Evolutionary conservation across 257 asterid genomes (phyloP), one percentile per base, ranked within the genome.

Genomic region (Lantana camara): DNA sequence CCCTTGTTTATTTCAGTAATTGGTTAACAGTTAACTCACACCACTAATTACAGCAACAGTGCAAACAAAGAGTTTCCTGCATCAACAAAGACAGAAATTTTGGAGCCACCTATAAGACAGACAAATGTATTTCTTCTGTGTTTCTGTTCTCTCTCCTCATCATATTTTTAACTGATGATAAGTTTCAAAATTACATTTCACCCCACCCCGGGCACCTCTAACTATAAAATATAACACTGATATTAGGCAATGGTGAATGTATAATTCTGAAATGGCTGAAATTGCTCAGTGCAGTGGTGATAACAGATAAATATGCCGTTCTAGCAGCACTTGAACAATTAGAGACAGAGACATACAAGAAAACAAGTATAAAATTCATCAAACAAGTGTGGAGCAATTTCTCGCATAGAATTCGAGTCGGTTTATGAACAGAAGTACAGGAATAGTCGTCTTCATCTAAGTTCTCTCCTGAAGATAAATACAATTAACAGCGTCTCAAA

Each of bases 1-100:
- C 22, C 67, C 71, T 71, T 47, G 76, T 37, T 64, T 47, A 49
- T 48, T 53, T 71, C 71, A 56, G 48, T n/a, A n/a, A n/a, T n/a
- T n/a, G n/a, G n/a, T n/a, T n/a, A n/a, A n/a, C n/a, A n/a, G n/a
- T n/a, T n/a, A n/a, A n/a, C n/a, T n/a, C n/a, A n/a, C n/a, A n/a
- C n/a, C n/a, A n/a, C n/a, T n/a, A n/a, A n/a, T n/a, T n/a, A n/a
- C n/a, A n/a, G n/a, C n/a, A n/a, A n/a, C n/a, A n/a, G n/a, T n/a
- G 7, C 4, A 30, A 30, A 30, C 4, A 30, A 30, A 30, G 35
- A 30, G 35, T 30, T 10, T 8, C 42, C 34, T 54, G 60, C 23
- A n/a, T 54, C n/a, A 29, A 30, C 23, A n/a, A 35, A 19, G 38
- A 52, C 7, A n/a, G n/a, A 54, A 54, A 17, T 17, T 2, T 10